Evolutionary conservation across 2,329 filamentous ascomycete genomes (phyloP), one percentile per base, ranked within the genome.

Genomic region (Alternaria gansuensis): DNA sequence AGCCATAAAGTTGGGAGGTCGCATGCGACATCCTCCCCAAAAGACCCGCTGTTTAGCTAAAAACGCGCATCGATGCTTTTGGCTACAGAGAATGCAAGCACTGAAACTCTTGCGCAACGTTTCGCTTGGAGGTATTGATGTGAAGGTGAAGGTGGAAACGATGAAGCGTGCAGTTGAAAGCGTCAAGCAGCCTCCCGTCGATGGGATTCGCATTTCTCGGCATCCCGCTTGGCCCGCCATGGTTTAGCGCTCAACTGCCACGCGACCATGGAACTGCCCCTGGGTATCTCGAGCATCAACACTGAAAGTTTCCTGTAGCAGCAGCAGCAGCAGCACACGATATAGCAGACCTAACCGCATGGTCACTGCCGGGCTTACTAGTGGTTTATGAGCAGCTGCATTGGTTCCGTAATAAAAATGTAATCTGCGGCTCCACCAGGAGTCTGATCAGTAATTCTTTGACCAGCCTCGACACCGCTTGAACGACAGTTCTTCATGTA

Each of bases 221-320:
- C 39, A 34, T 24, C 21, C 21, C 26, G 31, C 51, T 54, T 43
- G 24, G 11, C 53, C 45, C 45, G 34, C 28, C 37, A 31, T 50
- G 37, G 31, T 31, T 26, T 55, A 55, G 56, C 44, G 44, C 39
- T 24, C 31, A 50, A 28, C 9, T 14, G 31, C 34, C n/a, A 36
- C 33, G 34, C 34, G 44, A 39, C 23, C 23, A 17, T 24, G 14
- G 24, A 17, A 45, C n/a, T 4, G 14, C 41, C 28, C 26, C n/a
- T 29, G 41, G 21, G 34, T 36, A 39, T 50, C 2, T 14, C 13
- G 10, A 50, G 17, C 24, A 50, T 29, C 34, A 13, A 17, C n/a
- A 28, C 14, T 17, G 9, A 28, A 5, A n/a, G 17, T 40, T 11
- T 24, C 13, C 5, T 40, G 37, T 40, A 40, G 4, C 8, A n/a